Evolutionary conservation across 2,329 filamentous ascomycete genomes (phyloP).

Genomic region (Xylariaceae sp.): DNA sequence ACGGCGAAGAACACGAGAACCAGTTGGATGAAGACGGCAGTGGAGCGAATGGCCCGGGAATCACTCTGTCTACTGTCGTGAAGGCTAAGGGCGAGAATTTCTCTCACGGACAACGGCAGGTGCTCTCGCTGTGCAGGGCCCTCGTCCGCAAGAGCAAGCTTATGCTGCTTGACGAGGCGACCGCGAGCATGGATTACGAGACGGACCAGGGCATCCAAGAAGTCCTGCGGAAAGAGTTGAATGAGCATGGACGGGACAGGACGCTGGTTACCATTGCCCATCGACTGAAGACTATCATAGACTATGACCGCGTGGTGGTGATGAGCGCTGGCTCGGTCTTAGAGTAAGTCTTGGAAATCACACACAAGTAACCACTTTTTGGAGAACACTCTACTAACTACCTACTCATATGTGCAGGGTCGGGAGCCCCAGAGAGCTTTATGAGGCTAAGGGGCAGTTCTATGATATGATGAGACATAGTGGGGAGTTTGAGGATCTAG

Average conservation of each 20-base stretch:
- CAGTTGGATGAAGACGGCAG: constrained; percentile 34
- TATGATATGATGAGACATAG: constrained; percentile 64
- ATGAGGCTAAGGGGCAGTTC: constrained; percentile 53
- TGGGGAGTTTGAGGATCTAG: constrained; percentile 57
- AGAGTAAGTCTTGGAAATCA: constrained; percentile 50
- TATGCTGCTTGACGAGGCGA: constrained; percentile 65
- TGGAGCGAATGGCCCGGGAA: constrained; percentile 37
- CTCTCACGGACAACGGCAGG: constrained; percentile 64
- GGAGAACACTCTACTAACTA: constrained; percentile 20
- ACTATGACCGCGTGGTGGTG: constrained; percentile 65
- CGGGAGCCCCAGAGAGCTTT: constrained; percentile 56
- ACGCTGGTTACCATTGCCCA: constrained; percentile 66
- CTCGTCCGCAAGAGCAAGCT: constrained; percentile 62
- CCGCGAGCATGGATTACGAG: constrained; percentile 65
- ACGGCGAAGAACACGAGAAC: constrained; percentile 23
- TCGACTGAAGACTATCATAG: constrained; percentile 63
- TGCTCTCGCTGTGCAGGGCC: constrained; percentile 63
- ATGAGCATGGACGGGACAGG: constrained; percentile 50
- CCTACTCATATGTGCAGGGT: constrained; percentile 39
- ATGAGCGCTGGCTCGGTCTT: constrained; percentile 60
- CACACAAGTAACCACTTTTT: too few relatives aligned
- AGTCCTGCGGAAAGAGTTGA: constrained; percentile 58
- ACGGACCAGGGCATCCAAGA: constrained; percentile 63
- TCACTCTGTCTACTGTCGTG: constrained; percentile 54
- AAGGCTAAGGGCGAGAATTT: constrained; percentile 62